A percentile compares a stretch with the other conserved stretches of the same genome.
These are phyloP conservation scores for Silene conica DNA, from an alignment of 148 eudicot species.

Conservation along the genomic window DNA sequence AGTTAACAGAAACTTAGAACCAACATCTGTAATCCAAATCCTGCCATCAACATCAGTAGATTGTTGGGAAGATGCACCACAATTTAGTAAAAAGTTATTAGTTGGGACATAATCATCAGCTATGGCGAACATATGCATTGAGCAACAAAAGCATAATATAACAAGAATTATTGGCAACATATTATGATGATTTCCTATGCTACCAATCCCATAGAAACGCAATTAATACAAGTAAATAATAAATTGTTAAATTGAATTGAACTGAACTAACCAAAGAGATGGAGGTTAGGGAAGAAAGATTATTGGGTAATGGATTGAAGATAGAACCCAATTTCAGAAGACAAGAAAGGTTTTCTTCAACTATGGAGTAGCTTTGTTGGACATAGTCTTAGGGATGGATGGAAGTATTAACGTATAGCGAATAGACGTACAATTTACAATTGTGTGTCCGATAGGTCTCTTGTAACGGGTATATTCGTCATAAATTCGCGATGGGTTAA, in stretches of 20 bases:
- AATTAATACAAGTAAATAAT: slow-evolving; percentile 8
- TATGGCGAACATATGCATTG: slow-evolving; percentile 23
- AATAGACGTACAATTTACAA: too few relatives aligned
- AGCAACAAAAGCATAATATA: slow-evolving; percentile 24
- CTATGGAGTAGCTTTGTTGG: too few relatives aligned
- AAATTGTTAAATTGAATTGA: slow-evolving; percentile 8
- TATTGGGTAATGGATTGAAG: not conserved
- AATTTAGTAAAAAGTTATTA: slow-evolving; percentile 55
- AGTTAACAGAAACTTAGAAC: slow-evolving; percentile 46
- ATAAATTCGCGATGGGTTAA: too few relatives aligned
- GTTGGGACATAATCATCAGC: slow-evolving; percentile 62
- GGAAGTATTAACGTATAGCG: too few relatives aligned
- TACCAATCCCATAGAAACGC: slow-evolving; percentile 36
- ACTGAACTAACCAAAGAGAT: not conserved
- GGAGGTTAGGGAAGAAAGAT: not conserved
- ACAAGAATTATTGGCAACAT: slow-evolving; percentile 23
- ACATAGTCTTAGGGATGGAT: too few relatives aligned
- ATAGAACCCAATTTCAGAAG: not conserved
- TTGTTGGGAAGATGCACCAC: slow-evolving; percentile 51
- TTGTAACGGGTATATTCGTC: too few relatives aligned
- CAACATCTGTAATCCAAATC: slow-evolving; percentile 61
- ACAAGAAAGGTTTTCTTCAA: too few relatives aligned
- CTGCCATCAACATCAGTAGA: slow-evolving; percentile 55
- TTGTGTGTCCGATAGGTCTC: too few relatives aligned
- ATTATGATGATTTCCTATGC: slow-evolving; percentile 18